Base-by-base conservation (phyloP, 2,329 filamentous ascomycete species). In the Aaosphaeria pasadenensis region DNA sequence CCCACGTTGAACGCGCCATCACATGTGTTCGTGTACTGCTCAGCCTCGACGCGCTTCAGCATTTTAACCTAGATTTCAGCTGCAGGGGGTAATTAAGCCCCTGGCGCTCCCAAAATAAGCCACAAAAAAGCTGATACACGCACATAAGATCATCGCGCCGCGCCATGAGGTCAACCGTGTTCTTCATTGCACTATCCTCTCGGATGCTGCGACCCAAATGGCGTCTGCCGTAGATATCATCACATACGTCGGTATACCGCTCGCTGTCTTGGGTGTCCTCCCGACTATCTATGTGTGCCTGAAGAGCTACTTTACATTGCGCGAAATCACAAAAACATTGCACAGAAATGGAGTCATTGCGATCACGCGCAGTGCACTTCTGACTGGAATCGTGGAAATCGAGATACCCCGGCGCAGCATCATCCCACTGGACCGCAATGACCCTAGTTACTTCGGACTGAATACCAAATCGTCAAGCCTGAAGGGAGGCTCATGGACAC, bases 241-340 rank as follows among this genome's bases (percentile, higher is more conserved):
- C 17, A 64, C 62, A 30, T 64, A 64, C 45, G 50, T 64, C 40
- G 62, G 62, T 39, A 56, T 84, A 5, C 82, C 82, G 1, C 72
- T 85, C 32, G 81, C 81, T 1, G 81, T 84, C 4, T 66, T 84
- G 3, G 81, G 82, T 43, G 82, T 86, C 17, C 72, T 86, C 5
- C 84, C 84, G 0, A 86, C 86, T 44, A 72, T 87, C 39, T 87
- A 86, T 70, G 87, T 85, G 59, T 85, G 80, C 17, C 70, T 82
- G 45, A 75, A 78, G 29, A 84, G 82, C 3, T 76, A 86, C 29
- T 71, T 81, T 11, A 83, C 81, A 2, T 72, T 84, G 2, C 81
- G 81, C 36, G 78, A 78, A 42, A 83, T 87, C 65, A 79, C 78
- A 61, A 78, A 77, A 47, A 79, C 80, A 67, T 76, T 87, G 4